Conservation (phyloP, 805 yeast species). For the Yarrowia sp. region DNA sequence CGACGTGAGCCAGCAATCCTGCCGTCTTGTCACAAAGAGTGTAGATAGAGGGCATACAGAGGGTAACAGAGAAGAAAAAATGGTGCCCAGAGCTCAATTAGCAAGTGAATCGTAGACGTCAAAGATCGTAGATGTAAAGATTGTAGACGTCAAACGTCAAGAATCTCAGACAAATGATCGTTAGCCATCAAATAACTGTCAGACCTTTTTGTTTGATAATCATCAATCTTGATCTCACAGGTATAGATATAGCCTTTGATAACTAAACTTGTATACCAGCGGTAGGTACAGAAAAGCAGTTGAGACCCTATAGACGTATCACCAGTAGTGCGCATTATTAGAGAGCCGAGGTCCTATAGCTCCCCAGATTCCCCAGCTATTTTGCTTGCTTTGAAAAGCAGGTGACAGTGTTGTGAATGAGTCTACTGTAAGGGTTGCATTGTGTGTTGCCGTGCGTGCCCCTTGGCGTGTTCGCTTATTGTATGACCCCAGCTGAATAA, state of each 20-base stretch:
- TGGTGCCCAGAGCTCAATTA: too few species aligned
- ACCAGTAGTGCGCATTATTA: not conserved
- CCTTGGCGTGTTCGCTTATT: slow-evolving; percentile 5
- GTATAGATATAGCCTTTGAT: not conserved
- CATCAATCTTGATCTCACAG: not conserved
- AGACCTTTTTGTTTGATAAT: not conserved
- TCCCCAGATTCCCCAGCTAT: not conserved
- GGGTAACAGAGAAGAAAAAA: too few species aligned
- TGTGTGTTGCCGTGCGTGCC: not conserved
- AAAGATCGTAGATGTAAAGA: too few species aligned
- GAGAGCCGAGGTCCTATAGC: not conserved
- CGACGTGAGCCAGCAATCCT: not conserved
- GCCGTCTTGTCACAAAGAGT: too few species aligned
- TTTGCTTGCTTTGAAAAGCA: slow-evolving; percentile 5
- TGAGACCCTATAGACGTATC: not conserved
- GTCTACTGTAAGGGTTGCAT: slow-evolving; percentile 35
- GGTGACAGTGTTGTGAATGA: not conserved
- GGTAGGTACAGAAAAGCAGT: slow-evolving; percentile 14
- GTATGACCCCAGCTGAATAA: not conserved
- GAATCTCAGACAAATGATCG: too few species aligned
- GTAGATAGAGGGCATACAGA: too few species aligned
- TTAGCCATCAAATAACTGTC: too few species aligned
- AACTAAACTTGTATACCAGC: not conserved
- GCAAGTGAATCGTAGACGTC: too few species aligned
- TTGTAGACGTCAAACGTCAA: too few species aligned